Evolutionary conservation across 331 rosid species (phyloP), one percentile per base, ranked within the genome.

Genomic region (Quercus tomentella): DNA sequence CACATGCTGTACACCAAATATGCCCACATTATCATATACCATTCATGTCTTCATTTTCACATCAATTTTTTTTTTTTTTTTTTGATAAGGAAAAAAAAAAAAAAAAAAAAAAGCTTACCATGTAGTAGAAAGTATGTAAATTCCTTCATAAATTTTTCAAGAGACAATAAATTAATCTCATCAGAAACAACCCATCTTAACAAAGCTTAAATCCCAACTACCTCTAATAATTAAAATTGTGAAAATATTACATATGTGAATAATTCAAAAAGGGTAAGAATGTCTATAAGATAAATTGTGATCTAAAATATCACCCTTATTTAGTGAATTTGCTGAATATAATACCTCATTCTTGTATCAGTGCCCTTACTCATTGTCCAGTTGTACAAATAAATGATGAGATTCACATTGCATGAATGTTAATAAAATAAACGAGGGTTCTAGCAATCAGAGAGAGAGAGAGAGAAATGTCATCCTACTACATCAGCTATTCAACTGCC

Each of bases 401-500:
- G 6, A 9, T 31, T 67, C 20, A 35, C 49, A 67, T 4, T 67
- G 26, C 52, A 67, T 35, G 11, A 18, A 17, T 25, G 20, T 9
- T 31, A 67, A 4, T 22, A 66, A 66, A 21, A 67, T 67, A 20
- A 35, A 33, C 0, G 3, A 31, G 49, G 51, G 26, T 18, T 35
- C 45, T 10, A 67, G 45, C 11, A 67, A 67, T 67, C 51, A 7
- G 1, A 14, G 20, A 6, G 20, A 30, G 20, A 63, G 2, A 15
- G 33, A 17, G 10, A 74, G 57, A 5, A 7, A 18, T 69, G 43
- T 31, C 71, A 70, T 70, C 69, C 22, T 2, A 41, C 66, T 77
- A 25, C 58, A 71, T 70, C 79, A 78, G 66, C 82, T 73, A 79
- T 30, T 76, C 21, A 33, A 15, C 41, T 63, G 26, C 55, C 55